Evolutionary conservation across 2,329 filamentous ascomycete species (phyloP), one percentile per base, ranked within the genome.

Genomic region (Pseudonectria buxi): DNA sequence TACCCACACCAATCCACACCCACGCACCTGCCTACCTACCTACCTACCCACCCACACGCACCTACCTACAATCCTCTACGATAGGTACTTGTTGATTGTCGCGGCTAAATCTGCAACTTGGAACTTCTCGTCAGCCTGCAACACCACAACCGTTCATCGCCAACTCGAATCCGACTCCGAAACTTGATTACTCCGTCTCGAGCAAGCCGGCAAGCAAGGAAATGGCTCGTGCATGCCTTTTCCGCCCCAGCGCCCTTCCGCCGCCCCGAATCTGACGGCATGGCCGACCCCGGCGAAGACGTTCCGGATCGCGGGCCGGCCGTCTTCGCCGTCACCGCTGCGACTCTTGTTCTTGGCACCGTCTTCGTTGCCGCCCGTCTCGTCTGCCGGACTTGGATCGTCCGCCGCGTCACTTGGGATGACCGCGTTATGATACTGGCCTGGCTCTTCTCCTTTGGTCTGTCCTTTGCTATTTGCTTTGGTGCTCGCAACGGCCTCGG

Each of bases 341-440:
- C 72, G 14, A 85, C 83, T 33, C 72, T 89, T 43, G 72, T 72
- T 14, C 58, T 89, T 34, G 78, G 85, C 33, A 82, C 82, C 26
- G 53, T 83, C 36, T 90, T 94, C 55, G 85, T 95, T 47, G 69
- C 70, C 28, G 72, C 85, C 25, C 79, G 89, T 36, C 68, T 94
- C 47, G 63, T 86, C 28, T 87, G 84, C 41, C 76, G 88, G 18
- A 69, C 76, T 32, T 76, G 73, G 30, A 81, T 95, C 32, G 81
- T 95, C 37, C 77, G 76, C 47, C 79, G 74, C 36, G 63, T 87
- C 33, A 78, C 73, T 36, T 75, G 76, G 67, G 87, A 94, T 61
- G 89, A 95, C 67, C 83, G 81, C 60, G 76, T 85, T 50, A 92
- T 95, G 59, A 60, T 87, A 10, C 46, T 85, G 27, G 86, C 88